Base-by-base conservation (phyloP, 805 yeast species). In the Saccharomycodes ludwigii region DNA sequence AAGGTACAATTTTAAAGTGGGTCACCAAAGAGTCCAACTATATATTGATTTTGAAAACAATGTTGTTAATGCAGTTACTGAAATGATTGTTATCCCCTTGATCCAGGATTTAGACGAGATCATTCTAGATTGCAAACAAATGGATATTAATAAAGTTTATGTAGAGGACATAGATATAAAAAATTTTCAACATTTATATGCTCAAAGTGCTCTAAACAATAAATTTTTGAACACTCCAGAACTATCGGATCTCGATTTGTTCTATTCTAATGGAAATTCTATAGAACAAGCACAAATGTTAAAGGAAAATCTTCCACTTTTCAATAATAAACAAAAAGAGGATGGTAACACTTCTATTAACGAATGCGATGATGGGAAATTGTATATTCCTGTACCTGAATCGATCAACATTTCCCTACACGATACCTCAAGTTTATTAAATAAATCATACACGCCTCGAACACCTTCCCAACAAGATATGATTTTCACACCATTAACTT, bases 21-120 rank as follows among this genome's bases (percentile, higher is more conserved):
- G 88, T 4, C 94, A 85, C 52, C 96, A 88, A 53, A 69, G 79
- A 42, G 80, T 88, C 10, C 66, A 71, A 17, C 56, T 88, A 13
- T 94, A 86, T 49, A 72, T 88, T 4, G 94, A 85, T 50, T 59
- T 86, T 26, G 66, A 73, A n/a, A 60, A 64, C 12, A 65, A 69
- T 39, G 46, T 58, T 14, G 58, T 85, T 5, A 48, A 47, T 1
- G 98, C 97, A 11, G 66, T 70, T 41, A 84, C 96, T 0, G 96
- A 86, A 47, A 58, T 91, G 20, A 78, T 91, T 2, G 62, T 86
- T 3, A 64, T 81, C 12, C 96, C 98, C 0, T 71, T 11, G 71
- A 74, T 31, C 59, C 74, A 14, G 46, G 40, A 61, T 1, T 58
- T 88, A 27, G 71, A 68, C 35, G 58, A 60, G 8, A 60, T 91